These are phyloP conservation scores for Pseudogymnoascus sp. DNA, from an alignment of 2,329 filamentous ascomycete species.

Conservation along the genomic window DNA sequence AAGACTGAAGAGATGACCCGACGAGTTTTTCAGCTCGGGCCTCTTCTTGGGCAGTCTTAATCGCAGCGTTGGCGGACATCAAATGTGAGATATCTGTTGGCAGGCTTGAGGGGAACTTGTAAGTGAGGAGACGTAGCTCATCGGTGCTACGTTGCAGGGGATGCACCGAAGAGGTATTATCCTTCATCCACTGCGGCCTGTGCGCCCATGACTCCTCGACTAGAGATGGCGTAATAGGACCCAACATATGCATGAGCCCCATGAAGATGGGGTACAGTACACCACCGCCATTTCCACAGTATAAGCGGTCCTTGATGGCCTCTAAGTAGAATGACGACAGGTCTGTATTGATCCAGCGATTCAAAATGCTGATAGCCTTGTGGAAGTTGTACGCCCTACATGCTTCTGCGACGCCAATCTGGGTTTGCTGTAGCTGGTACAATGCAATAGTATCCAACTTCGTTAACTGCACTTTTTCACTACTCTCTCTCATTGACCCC, in stretches of 20 bases:
- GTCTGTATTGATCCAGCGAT: conserved; percentile 73
- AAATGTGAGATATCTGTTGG: conserved; percentile 21
- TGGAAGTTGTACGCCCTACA: conserved; percentile 74
- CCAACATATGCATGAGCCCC: conserved; percentile 69
- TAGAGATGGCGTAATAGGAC: conserved; percentile 71
- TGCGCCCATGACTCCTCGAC: conserved; percentile 86
- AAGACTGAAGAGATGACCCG: conserved; percentile 73
- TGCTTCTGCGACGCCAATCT: conserved; percentile 54
- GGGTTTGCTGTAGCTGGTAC: conserved; percentile 61
- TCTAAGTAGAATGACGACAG: conserved; percentile 94
- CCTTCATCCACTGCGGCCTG: conserved; percentile 56
- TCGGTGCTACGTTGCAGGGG: conserved; percentile 33
- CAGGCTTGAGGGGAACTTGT: conserved; percentile 13
- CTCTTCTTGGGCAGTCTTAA: conserved; percentile 69
- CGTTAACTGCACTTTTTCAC: conserved; percentile 43
- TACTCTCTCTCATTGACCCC: conserved; percentile 53
- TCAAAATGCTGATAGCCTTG: conserved; percentile 64
- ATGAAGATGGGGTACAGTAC: conserved; percentile 59
- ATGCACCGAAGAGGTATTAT: conserved; percentile 33
- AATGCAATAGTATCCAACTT: conserved; percentile 68
- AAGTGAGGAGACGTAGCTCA: conserved; percentile 13
- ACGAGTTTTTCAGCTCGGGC: conserved; percentile 65
- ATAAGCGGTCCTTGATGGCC: conserved; percentile 81
- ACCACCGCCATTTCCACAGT: conserved; percentile 67
- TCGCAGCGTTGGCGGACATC: conserved; percentile 44